phyloP scores from a whole-genome alignment of 1,284 basidiomycete genomes.

The Mycena sp. region DNA sequence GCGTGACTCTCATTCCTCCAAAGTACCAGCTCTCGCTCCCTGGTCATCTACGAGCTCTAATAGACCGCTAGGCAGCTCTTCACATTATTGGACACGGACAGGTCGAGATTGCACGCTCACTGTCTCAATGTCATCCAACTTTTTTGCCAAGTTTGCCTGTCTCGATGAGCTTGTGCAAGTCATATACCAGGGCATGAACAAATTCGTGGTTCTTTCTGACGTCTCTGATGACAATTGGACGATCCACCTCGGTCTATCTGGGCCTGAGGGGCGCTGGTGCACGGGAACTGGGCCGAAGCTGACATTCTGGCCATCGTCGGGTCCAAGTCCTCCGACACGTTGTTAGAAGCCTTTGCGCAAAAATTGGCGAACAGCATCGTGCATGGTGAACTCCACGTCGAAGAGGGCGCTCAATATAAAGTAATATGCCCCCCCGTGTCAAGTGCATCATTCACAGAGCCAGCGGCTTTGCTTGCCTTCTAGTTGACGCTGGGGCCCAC shows the following conservation, averaged over 20 bases:
- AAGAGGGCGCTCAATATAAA: conserved; percentile 60
- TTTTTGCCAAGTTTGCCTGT: conserved; percentile 58
- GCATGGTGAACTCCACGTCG: conserved; percentile 63
- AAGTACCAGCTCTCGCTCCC: too few species aligned
- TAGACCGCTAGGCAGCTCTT: too few species aligned
- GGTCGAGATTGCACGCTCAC: too few species aligned
- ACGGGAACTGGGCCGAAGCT: conserved; percentile 62
- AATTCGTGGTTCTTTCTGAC: conserved; percentile 69
- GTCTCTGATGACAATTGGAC: conserved; percentile 64
- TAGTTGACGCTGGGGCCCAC: conserved; percentile 68
- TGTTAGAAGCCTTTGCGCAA: conserved; percentile 62
- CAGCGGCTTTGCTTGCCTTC: conserved; percentile 21
- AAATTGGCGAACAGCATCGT: conserved; percentile 62
- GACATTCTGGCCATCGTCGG: conserved; percentile 63
- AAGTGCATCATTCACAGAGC: conserved; percentile 27
- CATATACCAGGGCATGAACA: conserved; percentile 70
- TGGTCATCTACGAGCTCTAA: too few species aligned
- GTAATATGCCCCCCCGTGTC: conserved; percentile 45
- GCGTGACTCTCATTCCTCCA: too few species aligned
- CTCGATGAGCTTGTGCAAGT: conserved; percentile 76
- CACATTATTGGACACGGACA: too few species aligned
- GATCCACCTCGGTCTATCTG: conserved; percentile 65
- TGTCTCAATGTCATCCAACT: conserved; percentile 46
- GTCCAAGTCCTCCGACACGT: conserved; percentile 50
- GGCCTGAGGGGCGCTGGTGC: conserved; percentile 72